These are phyloP conservation scores for Phaffomyces antillensis DNA, from an alignment of 805 yeast species.

Conservation along the genomic window DNA sequence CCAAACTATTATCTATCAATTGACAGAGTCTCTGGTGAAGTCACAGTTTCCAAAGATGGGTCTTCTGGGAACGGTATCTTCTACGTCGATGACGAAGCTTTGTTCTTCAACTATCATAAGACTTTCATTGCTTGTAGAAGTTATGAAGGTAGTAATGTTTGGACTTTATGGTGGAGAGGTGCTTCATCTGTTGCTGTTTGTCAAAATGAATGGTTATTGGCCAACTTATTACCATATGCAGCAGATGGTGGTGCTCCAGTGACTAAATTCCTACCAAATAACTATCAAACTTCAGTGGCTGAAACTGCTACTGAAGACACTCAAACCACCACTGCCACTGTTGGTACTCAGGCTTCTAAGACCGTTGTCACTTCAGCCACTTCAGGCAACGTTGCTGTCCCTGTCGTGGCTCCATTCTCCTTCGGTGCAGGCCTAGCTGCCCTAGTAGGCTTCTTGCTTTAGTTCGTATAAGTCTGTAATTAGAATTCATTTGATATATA, in stretches of 20 bases:
- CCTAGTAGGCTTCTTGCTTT: slow-evolving; percentile 6
- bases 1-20: slow-evolving; percentile 6
- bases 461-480: background rate
- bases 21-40: slow-evolving; percentile 10
- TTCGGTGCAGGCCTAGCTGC: slow-evolving; percentile 3
- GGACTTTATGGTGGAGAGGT: slow-evolving; percentile 19
- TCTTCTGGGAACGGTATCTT: slow-evolving; percentile 12
- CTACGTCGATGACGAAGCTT: slow-evolving; percentile 5
- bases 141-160: slow-evolving; percentile 3
- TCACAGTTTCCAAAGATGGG: slow-evolving; percentile 6
- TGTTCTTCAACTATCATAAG: slow-evolving; percentile 16
- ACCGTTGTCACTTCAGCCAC: slow-evolving; percentile 2
- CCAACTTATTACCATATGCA: slow-evolving; percentile 10
- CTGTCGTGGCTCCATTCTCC: background rate
- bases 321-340: slow-evolving; percentile 13
- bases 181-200: slow-evolving; percentile 15
- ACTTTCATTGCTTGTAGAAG: slow-evolving; percentile 18
- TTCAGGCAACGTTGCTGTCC: background rate
- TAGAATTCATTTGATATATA: too few relatives aligned
- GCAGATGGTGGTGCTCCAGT: slow-evolving; percentile 5
- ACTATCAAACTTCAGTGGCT: slow-evolving; percentile 13
- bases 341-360: slow-evolving; percentile 4
- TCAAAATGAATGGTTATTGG: slow-evolving; percentile 15
- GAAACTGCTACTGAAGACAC: slow-evolving; percentile 17
- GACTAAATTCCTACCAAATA: slow-evolving; percentile 11